Base-by-base conservation (phyloP, 2,329 filamentous ascomycete species). In the Diaporthe batatas region DNA sequence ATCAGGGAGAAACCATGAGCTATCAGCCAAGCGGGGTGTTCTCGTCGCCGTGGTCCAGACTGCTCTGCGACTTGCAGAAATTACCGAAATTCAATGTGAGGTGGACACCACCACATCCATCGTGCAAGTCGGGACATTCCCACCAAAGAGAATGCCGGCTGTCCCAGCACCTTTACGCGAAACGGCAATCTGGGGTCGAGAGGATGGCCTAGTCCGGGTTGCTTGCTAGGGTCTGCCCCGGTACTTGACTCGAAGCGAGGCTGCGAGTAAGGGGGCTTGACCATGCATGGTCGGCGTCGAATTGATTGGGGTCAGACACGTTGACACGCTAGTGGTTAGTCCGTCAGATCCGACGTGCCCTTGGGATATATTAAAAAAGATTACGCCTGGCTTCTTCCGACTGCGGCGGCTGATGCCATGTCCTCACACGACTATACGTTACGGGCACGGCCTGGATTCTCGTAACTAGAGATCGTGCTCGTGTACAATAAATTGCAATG, bases 281-380 rank as follows among this genome's bases (percentile, higher is more conserved):
- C 32, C 14, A 34, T 11, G 29, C 14, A 34, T 11, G 29, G 62
- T 29, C 44, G 44, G 44, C 29, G 10, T 25, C 62, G 32, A 34
- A 65, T 65, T 65, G 62, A 65, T 65, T 65, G 21, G 44, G 44
- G 44, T 65, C 44, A 51, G 62, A 65, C 62, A 12, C 62, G 62
- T 44, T 65, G 62, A 65, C 62, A 12, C 62, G 62, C 62, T 65
- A 65, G 62, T n/a, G 34, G 12, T 29, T 34, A 18, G n/a, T 51
- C 59, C 59, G 44, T 18, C 59, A 34, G 29, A 14, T 47, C 12
- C 59, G 39, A 16, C 29, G 44, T 29, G 29, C 29, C 59, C 47
- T 65, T 2, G n/a, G 18, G 34, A 34, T 65, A 51, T 51, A 51
- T 65, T 65, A 16, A 44, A 51, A 3, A 21, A 51, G 44, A 65